Conservation (phyloP, 1,139 yeast species). For the Blastobotrys aristatus region DNA sequence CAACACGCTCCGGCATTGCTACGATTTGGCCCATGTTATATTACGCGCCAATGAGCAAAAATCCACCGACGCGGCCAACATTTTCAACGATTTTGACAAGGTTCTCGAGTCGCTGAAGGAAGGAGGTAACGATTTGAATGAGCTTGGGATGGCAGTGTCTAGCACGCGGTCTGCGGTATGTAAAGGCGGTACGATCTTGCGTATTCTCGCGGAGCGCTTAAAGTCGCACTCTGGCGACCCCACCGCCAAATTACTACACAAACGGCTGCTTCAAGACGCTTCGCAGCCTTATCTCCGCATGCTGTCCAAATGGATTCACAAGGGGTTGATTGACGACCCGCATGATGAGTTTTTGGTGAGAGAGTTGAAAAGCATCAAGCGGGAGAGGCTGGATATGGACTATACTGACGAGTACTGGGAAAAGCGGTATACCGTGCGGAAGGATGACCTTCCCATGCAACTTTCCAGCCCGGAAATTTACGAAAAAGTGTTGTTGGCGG, state of each 20-base stretch:
- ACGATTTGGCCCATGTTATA: conserved; percentile 48
- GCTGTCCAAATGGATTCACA: conserved; percentile 71
- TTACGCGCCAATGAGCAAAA: conserved; percentile 35
- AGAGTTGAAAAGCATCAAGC: conserved; percentile 31
- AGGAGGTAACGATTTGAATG: conserved; percentile 25
- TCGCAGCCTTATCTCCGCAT: conserved; percentile 61
- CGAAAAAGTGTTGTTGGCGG: conserved; percentile 68
- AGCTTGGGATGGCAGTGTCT: conserved; percentile 25
- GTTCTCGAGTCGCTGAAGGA: conserved; percentile 30
- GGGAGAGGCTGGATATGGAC: conserved; percentile 40
- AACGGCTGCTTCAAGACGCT: conserved; percentile 50
- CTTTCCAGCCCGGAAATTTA: conserved; percentile 53
- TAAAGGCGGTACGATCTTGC: conserved; percentile 37
- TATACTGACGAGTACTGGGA: conserved; percentile 78
- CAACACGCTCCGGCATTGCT: conserved; percentile 49
- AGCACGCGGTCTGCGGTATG: conserved; percentile 26
- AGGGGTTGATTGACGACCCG: conserved; percentile 74
- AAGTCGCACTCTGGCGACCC: conserved; percentile 63
- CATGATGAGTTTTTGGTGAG: conserved; percentile 77
- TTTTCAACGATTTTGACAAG: conserved; percentile 29
- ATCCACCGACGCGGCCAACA: conserved; percentile 23
- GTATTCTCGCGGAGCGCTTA: conserved; percentile 55
- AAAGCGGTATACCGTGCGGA: conserved; percentile 67
- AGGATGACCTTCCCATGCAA: conserved; percentile 71
- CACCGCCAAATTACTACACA: conserved; percentile 48